A percentile compares a stretch with the other conserved stretches of the same genome.
Conservation (phyloP, 495 filamentous ascomycete genomes). For the Darksidea phi region DNA sequence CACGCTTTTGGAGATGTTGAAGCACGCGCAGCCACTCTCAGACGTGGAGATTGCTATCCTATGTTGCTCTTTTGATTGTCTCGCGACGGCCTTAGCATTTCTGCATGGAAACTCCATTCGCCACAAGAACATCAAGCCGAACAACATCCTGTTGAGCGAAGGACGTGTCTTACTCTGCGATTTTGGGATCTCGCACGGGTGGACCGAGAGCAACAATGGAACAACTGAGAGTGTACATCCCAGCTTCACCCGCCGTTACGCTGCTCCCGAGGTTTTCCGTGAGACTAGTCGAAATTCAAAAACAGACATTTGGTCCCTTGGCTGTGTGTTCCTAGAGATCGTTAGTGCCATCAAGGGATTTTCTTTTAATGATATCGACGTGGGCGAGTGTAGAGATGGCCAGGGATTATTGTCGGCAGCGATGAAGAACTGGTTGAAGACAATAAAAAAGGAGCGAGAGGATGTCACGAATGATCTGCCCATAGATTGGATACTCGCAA, state of each 20-base stretch:
- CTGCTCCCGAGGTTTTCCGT: not conserved
- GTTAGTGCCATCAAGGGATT: too few relatives aligned
- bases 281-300: not conserved
- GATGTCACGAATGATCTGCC: too few relatives aligned
- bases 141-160: slow-evolving; percentile 49
- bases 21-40: slow-evolving; percentile 1
- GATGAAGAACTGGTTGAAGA: too few relatives aligned
- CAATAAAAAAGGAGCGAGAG: too few relatives aligned
- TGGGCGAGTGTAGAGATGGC: too few relatives aligned
- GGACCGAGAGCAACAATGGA: too few relatives aligned
- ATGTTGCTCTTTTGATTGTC: slow-evolving; percentile 29
- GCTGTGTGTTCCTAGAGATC: slow-evolving; percentile 1
- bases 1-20: slow-evolving; percentile 1
- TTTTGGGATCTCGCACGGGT: slow-evolving; percentile 39
- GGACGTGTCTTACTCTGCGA: slow-evolving; percentile 45
- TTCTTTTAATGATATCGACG: too few relatives aligned
- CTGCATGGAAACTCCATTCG: slow-evolving; percentile 44
- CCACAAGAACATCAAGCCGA: slow-evolving; percentile 51
- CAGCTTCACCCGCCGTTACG: not conserved
- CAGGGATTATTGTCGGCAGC: too few relatives aligned
- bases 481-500: too few relatives aligned
- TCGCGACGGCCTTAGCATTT: slow-evolving; percentile 44
- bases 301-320: slow-evolving; percentile 1
- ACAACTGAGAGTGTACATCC: too few relatives aligned
- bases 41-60: not conserved